Evolutionary conservation across 2,329 filamentous ascomycete genomes (phyloP), one percentile per base, ranked within the genome.

Genomic region (Myriangium duriaei): DNA sequence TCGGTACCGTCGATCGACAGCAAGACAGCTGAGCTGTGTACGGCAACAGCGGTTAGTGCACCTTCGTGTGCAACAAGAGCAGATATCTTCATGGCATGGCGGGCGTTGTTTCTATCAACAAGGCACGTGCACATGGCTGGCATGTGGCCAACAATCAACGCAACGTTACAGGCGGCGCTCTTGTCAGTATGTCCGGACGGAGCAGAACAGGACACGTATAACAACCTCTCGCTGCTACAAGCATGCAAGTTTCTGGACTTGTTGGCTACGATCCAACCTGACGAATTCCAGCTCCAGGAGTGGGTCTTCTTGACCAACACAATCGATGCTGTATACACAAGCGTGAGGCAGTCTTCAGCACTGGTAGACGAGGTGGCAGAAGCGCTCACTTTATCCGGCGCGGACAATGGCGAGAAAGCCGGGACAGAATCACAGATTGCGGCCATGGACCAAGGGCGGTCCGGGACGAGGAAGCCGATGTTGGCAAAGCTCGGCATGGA

Each of bases 231-330:
- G 2, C 65, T 95, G 11, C 64, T 98, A 3, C 88, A 98, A 57
- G 87, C 86, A 1, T 95, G 87, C 62, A 98, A 96, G 55, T 70
- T 98, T 3, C 71, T 98, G 3, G 91, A 98, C 52, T 67, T 86
- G 13, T 68, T 98, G n/a, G 72, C 96, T 11, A 79, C 85, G 30
- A 68, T 87, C 5, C 80, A 82, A 4, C 88, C 87, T 0, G 91
- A 98, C 49, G 91, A 98, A 56, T 98, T 96, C 61, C 91, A 96
- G 58, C 72, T 96, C n/a, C 81, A 93, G 51, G 85, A 95, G 64
- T 98, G 91, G 91, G 74, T 96, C 3, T 98, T 94, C 58, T 79
- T 98, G 39, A 93, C 86, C 2, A 91, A 98, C 59, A 96, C 88
- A 11, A 87, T 95, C 46, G 91, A 98, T 51, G 87, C 91, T 1